Conservation (phyloP, 208 protist species). For the Crithidia expoeki region DNA sequence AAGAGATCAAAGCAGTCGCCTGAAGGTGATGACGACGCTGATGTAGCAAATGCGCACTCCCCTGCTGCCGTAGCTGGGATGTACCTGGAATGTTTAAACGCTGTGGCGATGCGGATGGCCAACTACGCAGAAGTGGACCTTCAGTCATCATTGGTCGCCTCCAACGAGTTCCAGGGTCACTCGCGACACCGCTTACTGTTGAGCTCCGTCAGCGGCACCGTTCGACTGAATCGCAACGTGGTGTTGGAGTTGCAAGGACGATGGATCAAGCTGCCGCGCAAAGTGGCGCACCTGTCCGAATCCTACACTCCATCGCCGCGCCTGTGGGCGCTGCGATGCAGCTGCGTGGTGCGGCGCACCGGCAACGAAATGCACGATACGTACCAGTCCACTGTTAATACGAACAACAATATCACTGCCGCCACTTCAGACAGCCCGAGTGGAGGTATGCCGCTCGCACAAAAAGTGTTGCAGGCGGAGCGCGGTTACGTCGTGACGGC, state of each 20-base stretch:
- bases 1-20: slow-evolving; percentile 2
- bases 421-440: too few relatives aligned
- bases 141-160: slow-evolving; percentile 44
- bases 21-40: neutral
- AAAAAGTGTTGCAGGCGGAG: slow-evolving; percentile 27
- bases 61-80: slow-evolving; percentile 6
- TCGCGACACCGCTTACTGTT: slow-evolving; percentile 42
- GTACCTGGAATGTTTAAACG: slow-evolving; percentile 26
- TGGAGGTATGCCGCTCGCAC: slow-evolving; percentile 7
- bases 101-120: slow-evolving; percentile 54
- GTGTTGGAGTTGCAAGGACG: slow-evolving; percentile 58
- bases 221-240: slow-evolving; percentile 43
- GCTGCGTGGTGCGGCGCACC: slow-evolving; percentile 38
- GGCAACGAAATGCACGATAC: neutral
- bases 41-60: neutral
- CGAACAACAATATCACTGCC: too few relatives aligned
- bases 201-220: slow-evolving; percentile 43
- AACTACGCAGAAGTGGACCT: slow-evolving; percentile 79
- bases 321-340: slow-evolving; percentile 68
- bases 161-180: slow-evolving; percentile 35
- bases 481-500: slow-evolving; percentile 27
- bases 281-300: slow-evolving; percentile 18
- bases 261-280: slow-evolving; percentile 59
- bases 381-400: neutral
- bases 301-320: slow-evolving; percentile 54